Conservation (phyloP, 2,329 filamentous ascomycete genomes). For the Cercospora citrullina region DNA sequence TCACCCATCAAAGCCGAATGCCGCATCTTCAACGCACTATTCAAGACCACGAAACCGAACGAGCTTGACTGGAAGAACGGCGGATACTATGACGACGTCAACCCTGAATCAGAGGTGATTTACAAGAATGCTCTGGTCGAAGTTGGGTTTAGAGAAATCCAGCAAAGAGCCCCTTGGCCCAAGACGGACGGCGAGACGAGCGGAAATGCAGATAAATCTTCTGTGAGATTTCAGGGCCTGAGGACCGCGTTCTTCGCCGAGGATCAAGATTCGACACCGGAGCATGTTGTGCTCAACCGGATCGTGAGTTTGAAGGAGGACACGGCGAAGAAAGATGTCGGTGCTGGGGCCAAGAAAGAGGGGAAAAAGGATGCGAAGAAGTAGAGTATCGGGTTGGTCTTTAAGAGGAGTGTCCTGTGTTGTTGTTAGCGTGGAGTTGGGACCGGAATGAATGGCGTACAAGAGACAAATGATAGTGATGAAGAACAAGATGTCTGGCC, state of each 20-base stretch:
- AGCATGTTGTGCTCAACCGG: constrained; percentile 83
- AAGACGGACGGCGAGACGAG: constrained; percentile 70
- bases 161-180: constrained; percentile 74
- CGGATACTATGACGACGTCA: constrained; percentile 81
- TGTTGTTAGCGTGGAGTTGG: constrained; percentile 32
- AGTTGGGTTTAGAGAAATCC: constrained; percentile 77
- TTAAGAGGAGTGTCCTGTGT: background rate
- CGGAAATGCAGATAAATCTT: constrained; percentile 59
- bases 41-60: constrained; percentile 82
- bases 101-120: constrained; percentile 79
- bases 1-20: constrained; percentile 67
- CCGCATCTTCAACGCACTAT: constrained; percentile 77
- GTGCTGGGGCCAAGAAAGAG: background rate
- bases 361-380: constrained; percentile 7
- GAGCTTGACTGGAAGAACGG: constrained; percentile 66
- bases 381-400: background rate
- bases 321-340: constrained; percentile 58
- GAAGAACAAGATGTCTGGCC: background rate
- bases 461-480: background rate
- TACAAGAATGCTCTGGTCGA: constrained; percentile 78
- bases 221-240: constrained; percentile 89
- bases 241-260: constrained; percentile 82
- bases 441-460: background rate
- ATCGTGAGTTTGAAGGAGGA: constrained; percentile 93
- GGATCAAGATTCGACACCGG: constrained; percentile 63